These are phyloP conservation scores for Monosporozyma servazzii DNA, from an alignment of 805 yeast species.

Conservation along the genomic window DNA sequence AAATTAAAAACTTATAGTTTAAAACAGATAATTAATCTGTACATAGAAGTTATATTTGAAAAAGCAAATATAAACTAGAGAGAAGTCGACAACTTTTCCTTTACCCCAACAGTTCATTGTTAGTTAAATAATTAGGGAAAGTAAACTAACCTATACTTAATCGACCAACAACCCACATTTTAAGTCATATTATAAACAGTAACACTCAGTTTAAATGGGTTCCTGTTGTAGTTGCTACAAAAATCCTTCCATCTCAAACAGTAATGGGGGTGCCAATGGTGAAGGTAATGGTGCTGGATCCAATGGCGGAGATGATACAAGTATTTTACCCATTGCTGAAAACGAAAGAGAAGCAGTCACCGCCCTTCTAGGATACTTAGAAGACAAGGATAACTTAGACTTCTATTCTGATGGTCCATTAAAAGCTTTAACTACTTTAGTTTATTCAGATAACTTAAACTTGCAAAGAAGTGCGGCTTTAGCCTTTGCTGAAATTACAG, in stretches of 20 bases:
- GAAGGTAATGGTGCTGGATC: neutral
- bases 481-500: constrained; percentile 97
- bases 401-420: constrained; percentile 80
- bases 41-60: neutral
- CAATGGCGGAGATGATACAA: constrained; percentile 33
- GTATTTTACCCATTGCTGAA: constrained; percentile 76
- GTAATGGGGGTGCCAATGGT: neutral
- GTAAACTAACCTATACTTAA: neutral
- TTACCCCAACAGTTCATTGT: neutral
- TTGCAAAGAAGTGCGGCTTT: constrained; percentile 94
- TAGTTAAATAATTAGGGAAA: neutral
- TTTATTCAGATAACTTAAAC: constrained; percentile 89
- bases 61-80: neutral
- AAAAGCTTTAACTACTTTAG: constrained; percentile 83
- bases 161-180: neutral
- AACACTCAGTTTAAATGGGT: constrained; percentile 34
- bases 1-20: neutral
- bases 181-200: neutral
- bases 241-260: constrained; percentile 12
- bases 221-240: constrained; percentile 41
- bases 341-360: constrained; percentile 96
- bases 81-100: neutral
- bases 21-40: neutral
- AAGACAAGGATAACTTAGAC: constrained; percentile 65
- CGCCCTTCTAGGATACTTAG: constrained; percentile 77